Percentiles rank a stretch among this genome's conserved stretches.
phyloP scores from a whole-genome alignment of 2,329 filamentous ascomycete genomes.

The Talaromyces sp. region DNA sequence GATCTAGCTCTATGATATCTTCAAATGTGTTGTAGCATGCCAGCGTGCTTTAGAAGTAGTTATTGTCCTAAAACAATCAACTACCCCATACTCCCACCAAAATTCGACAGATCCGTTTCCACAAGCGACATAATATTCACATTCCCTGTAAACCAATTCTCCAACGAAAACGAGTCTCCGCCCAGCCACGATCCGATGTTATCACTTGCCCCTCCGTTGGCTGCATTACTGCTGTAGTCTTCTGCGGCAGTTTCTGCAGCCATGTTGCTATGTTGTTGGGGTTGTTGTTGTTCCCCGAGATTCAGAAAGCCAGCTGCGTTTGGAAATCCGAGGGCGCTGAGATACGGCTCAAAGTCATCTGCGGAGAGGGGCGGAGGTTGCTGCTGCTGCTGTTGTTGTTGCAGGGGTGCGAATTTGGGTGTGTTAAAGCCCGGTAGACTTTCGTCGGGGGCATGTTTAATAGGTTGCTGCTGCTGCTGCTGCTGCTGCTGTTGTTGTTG shows the following conservation, averaged over 20 bases:
- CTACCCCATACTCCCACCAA: background rate
- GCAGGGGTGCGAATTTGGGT: background rate
- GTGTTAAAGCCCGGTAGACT: background rate
- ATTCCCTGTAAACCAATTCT: constrained; percentile 15
- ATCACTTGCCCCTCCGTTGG: background rate
- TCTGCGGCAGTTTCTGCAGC: background rate
- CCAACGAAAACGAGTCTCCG: constrained; percentile 10
- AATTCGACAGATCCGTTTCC: constrained; percentile 13
- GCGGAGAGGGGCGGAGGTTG: background rate
- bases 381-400: background rate
- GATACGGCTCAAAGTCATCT: constrained; percentile 14
- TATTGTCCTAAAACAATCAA: background rate
- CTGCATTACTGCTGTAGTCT: background rate
- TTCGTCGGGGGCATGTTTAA: background rate
- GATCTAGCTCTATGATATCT: too few species aligned
- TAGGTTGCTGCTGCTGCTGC: background rate
- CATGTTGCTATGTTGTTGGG: constrained; percentile 1
- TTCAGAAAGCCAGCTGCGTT: constrained; percentile 13
- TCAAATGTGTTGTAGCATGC: background rate
- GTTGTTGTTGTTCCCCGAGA: constrained; percentile 1
- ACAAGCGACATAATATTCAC: constrained; percentile 14
- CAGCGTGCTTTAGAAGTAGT: too few species aligned
- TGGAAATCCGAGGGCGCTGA: constrained; percentile 14
- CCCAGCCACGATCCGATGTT: background rate
- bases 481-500: background rate